phyloP scores from a whole-genome alignment of 306 rosid species.

The Begonia masoniana region DNA sequence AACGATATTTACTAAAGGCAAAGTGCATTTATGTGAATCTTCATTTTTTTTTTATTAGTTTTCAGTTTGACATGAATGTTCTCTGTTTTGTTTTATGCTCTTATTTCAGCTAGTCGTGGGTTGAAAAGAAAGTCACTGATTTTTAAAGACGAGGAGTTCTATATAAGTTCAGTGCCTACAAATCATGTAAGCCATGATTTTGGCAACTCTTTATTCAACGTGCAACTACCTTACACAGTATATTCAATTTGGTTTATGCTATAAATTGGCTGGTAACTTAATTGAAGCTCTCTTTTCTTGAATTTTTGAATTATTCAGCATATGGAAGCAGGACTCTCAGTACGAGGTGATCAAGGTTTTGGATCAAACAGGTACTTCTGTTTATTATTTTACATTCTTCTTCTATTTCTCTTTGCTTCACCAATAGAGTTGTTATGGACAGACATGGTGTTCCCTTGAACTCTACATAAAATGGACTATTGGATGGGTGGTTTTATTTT shows the following conservation, averaged over 20 bases:
- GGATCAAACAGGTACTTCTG: conserved; percentile 56
- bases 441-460: too few relatives aligned
- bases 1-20: too few relatives aligned
- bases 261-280: background rate
- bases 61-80: too few relatives aligned
- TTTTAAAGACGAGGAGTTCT: conserved; percentile 77
- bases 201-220: conserved; percentile 8
- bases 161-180: conserved; percentile 71
- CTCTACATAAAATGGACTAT: too few relatives aligned
- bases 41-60: too few relatives aligned
- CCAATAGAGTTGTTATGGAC: background rate
- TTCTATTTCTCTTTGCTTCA: background rate
- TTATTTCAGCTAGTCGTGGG: conserved; percentile 27
- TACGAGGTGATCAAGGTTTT: conserved; percentile 58
- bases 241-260: background rate
- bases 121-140: conserved; percentile 53
- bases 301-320: conserved; percentile 31
- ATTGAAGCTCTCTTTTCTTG: conserved; percentile 2
- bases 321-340: conserved; percentile 73
- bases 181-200: conserved; percentile 43
- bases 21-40: too few relatives aligned
- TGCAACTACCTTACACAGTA: background rate
- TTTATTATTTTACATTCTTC: background rate
- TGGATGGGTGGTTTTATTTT: too few relatives aligned
- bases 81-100: too few relatives aligned